Evolutionary conservation across 2,329 filamentous ascomycete genomes (phyloP).

Genomic region (Domatiomyces catenatus): DNA sequence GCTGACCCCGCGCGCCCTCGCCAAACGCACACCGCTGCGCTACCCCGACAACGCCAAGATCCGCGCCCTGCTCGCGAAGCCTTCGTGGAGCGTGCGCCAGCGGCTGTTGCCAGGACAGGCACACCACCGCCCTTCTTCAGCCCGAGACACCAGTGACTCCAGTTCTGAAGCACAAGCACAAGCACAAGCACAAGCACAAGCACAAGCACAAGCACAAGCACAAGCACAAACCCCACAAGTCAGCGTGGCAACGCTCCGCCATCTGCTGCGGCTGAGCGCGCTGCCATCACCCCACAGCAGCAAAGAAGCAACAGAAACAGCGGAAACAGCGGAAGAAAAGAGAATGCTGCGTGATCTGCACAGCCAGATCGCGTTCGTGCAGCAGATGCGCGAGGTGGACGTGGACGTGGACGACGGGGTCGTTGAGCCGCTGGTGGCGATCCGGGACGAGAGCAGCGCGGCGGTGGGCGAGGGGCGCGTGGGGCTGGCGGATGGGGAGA

Average conservation of each 20-base stretch:
- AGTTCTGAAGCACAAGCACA: neutral
- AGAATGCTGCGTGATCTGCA: slow-evolving; percentile 60
- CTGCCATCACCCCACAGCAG: slow-evolving; percentile 72
- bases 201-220: slow-evolving; percentile 18
- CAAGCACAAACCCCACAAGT: slow-evolving; percentile 10
- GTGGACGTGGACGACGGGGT: slow-evolving; percentile 50
- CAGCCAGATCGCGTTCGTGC: slow-evolving; percentile 82
- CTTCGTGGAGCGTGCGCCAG: slow-evolving; percentile 70
- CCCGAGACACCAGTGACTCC: too few relatives aligned
- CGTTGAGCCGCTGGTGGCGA: slow-evolving; percentile 57
- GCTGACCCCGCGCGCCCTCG: neutral
- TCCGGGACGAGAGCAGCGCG: slow-evolving; percentile 53
- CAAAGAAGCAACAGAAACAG: too few relatives aligned
- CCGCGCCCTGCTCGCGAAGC: slow-evolving; percentile 44
- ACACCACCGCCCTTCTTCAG: too few relatives aligned
- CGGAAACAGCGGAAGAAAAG: slow-evolving; percentile 41
- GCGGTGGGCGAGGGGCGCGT: slow-evolving; percentile 22
- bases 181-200: slow-evolving; percentile 4
- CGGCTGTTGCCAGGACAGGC: slow-evolving; percentile 41
- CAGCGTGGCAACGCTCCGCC: slow-evolving; percentile 46
- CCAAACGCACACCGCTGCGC: neutral
- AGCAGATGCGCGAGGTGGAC: slow-evolving; percentile 54
- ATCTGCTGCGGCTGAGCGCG: slow-evolving; percentile 78
- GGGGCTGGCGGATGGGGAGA: slow-evolving; percentile 24
- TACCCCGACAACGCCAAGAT: slow-evolving; percentile 8